Conservation (phyloP, 2,329 filamentous ascomycete species). For the Magnaporthiopsis incrustans region DNA sequence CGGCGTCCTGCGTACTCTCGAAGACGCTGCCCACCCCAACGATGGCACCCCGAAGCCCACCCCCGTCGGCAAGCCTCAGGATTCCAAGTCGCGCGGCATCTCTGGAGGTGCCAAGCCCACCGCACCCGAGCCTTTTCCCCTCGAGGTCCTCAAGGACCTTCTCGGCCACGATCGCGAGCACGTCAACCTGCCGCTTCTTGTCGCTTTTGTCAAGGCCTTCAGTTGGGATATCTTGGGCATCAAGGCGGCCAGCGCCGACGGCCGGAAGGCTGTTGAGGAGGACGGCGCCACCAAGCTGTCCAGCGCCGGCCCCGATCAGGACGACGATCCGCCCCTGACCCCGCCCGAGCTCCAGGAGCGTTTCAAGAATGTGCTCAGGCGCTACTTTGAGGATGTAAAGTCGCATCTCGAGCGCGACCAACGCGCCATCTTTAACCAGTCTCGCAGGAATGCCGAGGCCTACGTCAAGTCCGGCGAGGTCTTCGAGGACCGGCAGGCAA, state of each 20-base stretch:
- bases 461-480: conserved; percentile 98
- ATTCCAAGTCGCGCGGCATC: conserved; percentile 45
- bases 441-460: conserved; percentile 90
- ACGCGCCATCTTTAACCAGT: conserved; percentile 77
- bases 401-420: conserved; percentile 84
- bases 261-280: conserved; percentile 76
- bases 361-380: conserved; percentile 75
- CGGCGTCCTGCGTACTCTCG: conserved; percentile 73
- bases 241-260: conserved; percentile 61
- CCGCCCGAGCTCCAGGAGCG: conserved; percentile 71
- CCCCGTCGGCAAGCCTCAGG: conserved; percentile 54
- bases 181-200: conserved; percentile 79
- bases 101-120: conserved; percentile 48
- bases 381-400: conserved; percentile 92
- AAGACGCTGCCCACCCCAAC: conserved; percentile 55
- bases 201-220: conserved; percentile 93
- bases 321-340: conserved; percentile 66
- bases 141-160: conserved; percentile 96
- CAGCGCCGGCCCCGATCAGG: conserved; percentile 29
- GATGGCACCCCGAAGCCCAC: conserved; percentile 50
- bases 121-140: conserved; percentile 82
- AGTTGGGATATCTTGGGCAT: conserved; percentile 91
- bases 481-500: conserved; percentile 93
- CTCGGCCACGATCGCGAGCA: conserved; percentile 91
- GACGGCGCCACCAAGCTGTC: conserved; percentile 58